phyloP scores from a whole-genome alignment of 2,329 filamentous ascomycete species.

The Stachybotrys chartarum region DNA sequence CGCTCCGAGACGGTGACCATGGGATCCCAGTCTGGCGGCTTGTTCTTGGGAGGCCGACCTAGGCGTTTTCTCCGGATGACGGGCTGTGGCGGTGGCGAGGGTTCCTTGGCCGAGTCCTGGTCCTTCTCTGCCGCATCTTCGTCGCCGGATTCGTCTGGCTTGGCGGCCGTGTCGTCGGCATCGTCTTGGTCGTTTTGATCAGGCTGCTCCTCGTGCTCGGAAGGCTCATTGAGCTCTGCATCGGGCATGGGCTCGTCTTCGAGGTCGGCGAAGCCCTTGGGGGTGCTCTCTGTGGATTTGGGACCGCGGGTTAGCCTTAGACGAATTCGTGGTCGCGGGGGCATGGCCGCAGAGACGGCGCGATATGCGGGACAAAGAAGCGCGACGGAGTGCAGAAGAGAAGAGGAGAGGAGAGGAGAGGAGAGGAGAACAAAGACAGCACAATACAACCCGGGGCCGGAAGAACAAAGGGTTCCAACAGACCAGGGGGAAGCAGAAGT shows the following conservation, averaged over 20 bases:
- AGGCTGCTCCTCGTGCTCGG: slow-evolving; percentile 34
- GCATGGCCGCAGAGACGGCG: slow-evolving; percentile 10
- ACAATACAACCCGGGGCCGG: too few relatives aligned
- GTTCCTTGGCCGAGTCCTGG: slow-evolving; percentile 42
- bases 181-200: slow-evolving; percentile 26
- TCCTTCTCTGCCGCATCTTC: slow-evolving; percentile 30
- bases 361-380: background rate
- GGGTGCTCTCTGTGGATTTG: slow-evolving; percentile 30
- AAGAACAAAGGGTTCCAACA: too few relatives aligned
- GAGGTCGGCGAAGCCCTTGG: slow-evolving; percentile 31
- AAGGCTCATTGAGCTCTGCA: slow-evolving; percentile 22
- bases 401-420: background rate
- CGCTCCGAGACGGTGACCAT: slow-evolving; percentile 48
- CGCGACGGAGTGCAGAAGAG: background rate
- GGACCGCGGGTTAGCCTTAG: slow-evolving; percentile 24
- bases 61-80: slow-evolving; percentile 69
- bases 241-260: slow-evolving; percentile 27
- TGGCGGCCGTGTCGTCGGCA: slow-evolving; percentile 44
- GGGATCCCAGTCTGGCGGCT: slow-evolving; percentile 70
- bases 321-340: slow-evolving; percentile 19
- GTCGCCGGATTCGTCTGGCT: slow-evolving; percentile 39
- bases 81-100: slow-evolving; percentile 49
- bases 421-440: background rate
- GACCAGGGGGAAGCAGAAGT: background rate
- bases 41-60: slow-evolving; percentile 81